Percentiles rank a stretch among this genome's conserved stretches.
phyloP scores from a whole-genome alignment of 2,329 filamentous ascomycete genomes.

The Exophiala xenobiotica region DNA sequence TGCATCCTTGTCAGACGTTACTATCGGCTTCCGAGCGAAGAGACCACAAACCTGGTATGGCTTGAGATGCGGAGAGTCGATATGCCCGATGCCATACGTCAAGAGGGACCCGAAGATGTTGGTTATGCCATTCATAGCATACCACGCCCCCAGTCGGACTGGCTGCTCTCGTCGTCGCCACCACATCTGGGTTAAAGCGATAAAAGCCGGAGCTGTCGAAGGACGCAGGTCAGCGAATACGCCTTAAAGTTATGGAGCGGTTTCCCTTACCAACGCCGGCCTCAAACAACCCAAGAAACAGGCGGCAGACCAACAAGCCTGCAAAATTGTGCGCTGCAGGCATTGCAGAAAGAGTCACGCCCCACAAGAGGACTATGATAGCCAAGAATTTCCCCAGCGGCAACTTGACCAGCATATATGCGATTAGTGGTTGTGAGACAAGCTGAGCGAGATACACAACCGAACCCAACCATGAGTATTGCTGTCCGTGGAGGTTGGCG shows the following conservation, averaged over 20 bases:
- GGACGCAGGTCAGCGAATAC: not conserved
- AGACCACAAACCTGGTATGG: constrained; percentile 46
- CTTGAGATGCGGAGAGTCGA: constrained; percentile 44
- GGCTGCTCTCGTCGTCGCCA: constrained; percentile 55
- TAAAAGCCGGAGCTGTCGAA: constrained; percentile 47
- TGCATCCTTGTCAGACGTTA: constrained; percentile 13
- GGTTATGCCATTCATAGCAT: constrained; percentile 51
- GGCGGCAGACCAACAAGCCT: constrained; percentile 38
- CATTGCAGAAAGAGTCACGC: constrained; percentile 53
- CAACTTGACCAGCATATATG: constrained; percentile 58
- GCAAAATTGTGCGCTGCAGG: constrained; percentile 53
- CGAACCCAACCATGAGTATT: constrained; percentile 54
- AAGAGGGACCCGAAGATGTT: constrained; percentile 56
- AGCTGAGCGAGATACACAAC: constrained; percentile 58
- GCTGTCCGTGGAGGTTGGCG: constrained; percentile 55
- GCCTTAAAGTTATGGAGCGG: not conserved
- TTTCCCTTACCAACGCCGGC: constrained; percentile 35
- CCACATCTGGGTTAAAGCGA: constrained; percentile 57
- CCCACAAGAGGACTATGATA: constrained; percentile 53
- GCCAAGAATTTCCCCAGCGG: constrained; percentile 62
- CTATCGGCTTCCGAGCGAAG: too few species aligned
- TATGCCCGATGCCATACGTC: constrained; percentile 54
- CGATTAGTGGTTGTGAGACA: constrained; percentile 53
- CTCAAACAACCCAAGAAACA: constrained; percentile 61
- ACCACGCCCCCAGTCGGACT: constrained; percentile 53